Base-by-base conservation (phyloP, 768 basidiomycete genomes). In the Phaeotremella skinneri region DNA sequence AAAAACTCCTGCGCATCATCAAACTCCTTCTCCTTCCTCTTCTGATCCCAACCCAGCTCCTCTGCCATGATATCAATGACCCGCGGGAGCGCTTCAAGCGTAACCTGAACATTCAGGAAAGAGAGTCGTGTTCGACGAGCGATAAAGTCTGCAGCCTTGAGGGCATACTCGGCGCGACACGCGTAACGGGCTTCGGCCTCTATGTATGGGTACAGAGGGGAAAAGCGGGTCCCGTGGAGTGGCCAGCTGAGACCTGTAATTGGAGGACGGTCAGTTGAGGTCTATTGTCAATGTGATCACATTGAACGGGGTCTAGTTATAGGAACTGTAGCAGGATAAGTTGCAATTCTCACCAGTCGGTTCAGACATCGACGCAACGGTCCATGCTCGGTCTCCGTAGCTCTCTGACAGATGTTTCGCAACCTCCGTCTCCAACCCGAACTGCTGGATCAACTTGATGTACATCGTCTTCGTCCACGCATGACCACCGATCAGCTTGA, bases 371-470 rank as follows among this genome's bases (percentile, higher is more conserved):
- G 85, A 84, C 68, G 87, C 89, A 0, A 98, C 90, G 0, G 88
- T 88, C 94, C 94, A 98, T 0, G 94, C 92, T 52, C 92, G 87
- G 77, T 96, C 92, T 25, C 94, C 94, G 71, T 99, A 98, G 68
- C 86, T 89, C 54, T 89, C 86, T n/a, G 91, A 85, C 3, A 99
- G 81, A 70, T 97, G 92, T 71, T 87, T 87, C 2, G 94, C 94
- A 2, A 97, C 89, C 26, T 94, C 93, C 0, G 88, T 87, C 58
- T 90, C 89, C 21, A 94, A 76, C 21, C 92, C 91, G 77, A 90
- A 94, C 63, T 88, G 83, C 78, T 99, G 94, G 68, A 93, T 87
- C 59, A 99, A 81, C 55, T 90, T 87, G 76, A 97, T 94, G 76
- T 92, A 97, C 92, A 98, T 96, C 75, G 91, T 92, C 67, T 87